phyloP scores from a whole-genome alignment of 352 stramenopile species.

The Pythium volutum region DNA sequence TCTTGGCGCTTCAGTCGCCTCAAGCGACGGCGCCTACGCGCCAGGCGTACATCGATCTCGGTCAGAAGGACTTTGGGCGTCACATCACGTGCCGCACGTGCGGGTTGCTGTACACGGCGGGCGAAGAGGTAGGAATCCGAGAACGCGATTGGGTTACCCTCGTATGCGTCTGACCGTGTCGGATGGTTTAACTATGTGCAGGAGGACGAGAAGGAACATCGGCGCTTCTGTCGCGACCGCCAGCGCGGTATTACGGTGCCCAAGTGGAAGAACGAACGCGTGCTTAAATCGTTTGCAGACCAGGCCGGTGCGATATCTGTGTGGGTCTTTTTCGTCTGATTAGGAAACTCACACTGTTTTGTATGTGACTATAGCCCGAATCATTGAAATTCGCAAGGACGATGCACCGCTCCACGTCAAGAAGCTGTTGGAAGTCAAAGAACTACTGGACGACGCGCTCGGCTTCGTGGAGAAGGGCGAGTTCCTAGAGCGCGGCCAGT shows the following conservation, averaged over 20 bases:
- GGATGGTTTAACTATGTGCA: conserved; percentile 6
- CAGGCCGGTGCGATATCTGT: conserved; percentile 19
- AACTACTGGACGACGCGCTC: conserved; percentile 65
- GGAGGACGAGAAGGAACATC: conserved; percentile 72
- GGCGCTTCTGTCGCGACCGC: conserved; percentile 47
- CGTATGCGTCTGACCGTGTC: not conserved
- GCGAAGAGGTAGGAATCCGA: conserved; percentile 40
- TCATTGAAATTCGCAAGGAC: conserved; percentile 59
- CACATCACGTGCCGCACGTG: conserved; percentile 57
- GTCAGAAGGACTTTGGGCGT: conserved; percentile 66
- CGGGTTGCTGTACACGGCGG: conserved; percentile 66
- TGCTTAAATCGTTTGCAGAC: conserved; percentile 43
- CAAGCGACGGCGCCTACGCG: conserved; percentile 21
- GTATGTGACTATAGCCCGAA: conserved; percentile 31
- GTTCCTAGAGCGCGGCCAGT: conserved; percentile 59
- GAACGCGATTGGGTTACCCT: not conserved
- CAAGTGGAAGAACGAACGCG: conserved; percentile 68
- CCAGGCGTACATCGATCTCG: conserved; percentile 75
- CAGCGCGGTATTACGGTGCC: conserved; percentile 46
- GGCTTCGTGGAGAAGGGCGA: conserved; percentile 46
- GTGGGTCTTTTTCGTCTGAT: not conserved
- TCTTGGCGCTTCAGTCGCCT: conserved; percentile 1
- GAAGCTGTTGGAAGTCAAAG: conserved; percentile 73
- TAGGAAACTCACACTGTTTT: not conserved
- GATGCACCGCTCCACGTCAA: conserved; percentile 58